These are phyloP conservation scores for Boletus chippewaensis DNA, from an alignment of 1,284 basidiomycete species.

Conservation along the genomic window DNA sequence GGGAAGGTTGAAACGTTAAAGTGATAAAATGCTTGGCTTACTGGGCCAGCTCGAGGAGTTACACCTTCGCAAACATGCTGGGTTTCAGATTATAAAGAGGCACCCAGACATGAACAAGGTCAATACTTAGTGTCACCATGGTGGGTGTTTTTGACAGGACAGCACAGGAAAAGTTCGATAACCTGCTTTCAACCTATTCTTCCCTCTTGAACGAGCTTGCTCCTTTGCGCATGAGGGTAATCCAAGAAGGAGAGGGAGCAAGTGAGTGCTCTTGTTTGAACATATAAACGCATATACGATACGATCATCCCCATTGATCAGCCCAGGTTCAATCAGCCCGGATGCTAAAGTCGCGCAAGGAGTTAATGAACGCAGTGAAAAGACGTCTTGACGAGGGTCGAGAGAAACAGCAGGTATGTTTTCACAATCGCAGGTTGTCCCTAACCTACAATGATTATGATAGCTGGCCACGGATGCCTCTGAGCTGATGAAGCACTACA, in stretches of 20 bases:
- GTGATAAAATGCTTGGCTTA: constrained; percentile 20
- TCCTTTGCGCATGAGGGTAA: constrained; percentile 30
- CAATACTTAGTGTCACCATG: neutral
- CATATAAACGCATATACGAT: constrained; percentile 8
- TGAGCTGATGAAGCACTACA: constrained; percentile 41
- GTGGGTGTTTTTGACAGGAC: constrained; percentile 9
- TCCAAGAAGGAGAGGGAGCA: constrained; percentile 34
- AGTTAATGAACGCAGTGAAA: constrained; percentile 34
- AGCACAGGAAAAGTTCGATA: constrained; percentile 32
- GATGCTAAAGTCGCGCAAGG: constrained; percentile 35
- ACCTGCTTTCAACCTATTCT: constrained; percentile 29
- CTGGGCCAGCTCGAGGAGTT: constrained; percentile 23
- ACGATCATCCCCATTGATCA: constrained; percentile 15
- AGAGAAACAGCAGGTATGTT: constrained; percentile 37
- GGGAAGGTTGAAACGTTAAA: constrained; percentile 11
- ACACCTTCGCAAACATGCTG: constrained; percentile 16
- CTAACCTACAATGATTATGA: neutral
- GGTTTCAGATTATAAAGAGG: constrained; percentile 7
- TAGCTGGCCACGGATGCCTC: constrained; percentile 40
- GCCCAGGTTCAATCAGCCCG: constrained; percentile 32
- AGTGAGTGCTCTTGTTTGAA: constrained; percentile 25
- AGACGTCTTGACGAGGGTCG: constrained; percentile 35
- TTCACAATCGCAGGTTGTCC: neutral
- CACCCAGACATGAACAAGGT: constrained; percentile 21
- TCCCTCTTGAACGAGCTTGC: constrained; percentile 35